Percentiles rank a stretch among this genome's conserved stretches.
phyloP scores from a whole-genome alignment of 768 basidiomycete genomes.

The Hericium coralloides region DNA sequence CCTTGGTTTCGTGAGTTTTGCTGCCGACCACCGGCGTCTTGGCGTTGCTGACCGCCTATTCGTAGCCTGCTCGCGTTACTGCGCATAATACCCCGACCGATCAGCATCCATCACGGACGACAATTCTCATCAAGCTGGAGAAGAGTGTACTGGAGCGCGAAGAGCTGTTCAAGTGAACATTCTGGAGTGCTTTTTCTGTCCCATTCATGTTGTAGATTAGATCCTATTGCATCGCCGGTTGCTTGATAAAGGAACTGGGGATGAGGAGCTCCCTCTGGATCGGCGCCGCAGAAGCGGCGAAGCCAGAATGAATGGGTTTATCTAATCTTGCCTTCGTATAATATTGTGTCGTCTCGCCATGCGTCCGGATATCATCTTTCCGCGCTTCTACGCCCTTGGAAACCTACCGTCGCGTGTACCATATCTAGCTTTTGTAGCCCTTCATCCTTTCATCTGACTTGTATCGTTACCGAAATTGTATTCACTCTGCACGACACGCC shows the following conservation, averaged over 20 bases:
- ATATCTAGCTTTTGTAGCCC: not conserved
- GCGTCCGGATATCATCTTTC: not conserved
- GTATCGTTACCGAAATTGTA: not conserved
- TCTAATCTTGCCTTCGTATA: too few species aligned
- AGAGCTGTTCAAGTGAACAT: conserved; percentile 64
- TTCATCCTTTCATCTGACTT: not conserved
- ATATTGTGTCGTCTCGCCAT: not conserved
- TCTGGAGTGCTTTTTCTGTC: too few species aligned
- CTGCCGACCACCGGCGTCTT: not conserved
- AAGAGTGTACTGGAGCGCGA: conserved; percentile 90
- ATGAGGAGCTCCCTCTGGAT: too few species aligned
- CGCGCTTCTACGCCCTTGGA: not conserved
- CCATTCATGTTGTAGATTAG: too few species aligned
- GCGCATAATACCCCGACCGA: conserved; percentile 87
- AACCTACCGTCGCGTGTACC: not conserved
- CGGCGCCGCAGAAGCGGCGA: too few species aligned
- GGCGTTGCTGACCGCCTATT: conserved; percentile 2
- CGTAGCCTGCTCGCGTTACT: conserved; percentile 90
- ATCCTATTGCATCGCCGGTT: too few species aligned
- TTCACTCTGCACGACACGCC: not conserved
- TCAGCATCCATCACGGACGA: conserved; percentile 75
- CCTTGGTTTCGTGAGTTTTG: conserved; percentile 78
- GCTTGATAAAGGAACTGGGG: too few species aligned
- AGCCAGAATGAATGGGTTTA: too few species aligned
- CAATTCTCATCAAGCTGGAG: conserved; percentile 97